Evolutionary conservation across 2,329 filamentous ascomycete genomes (phyloP).

Genomic region (Aureobasidium subglaciale): DNA sequence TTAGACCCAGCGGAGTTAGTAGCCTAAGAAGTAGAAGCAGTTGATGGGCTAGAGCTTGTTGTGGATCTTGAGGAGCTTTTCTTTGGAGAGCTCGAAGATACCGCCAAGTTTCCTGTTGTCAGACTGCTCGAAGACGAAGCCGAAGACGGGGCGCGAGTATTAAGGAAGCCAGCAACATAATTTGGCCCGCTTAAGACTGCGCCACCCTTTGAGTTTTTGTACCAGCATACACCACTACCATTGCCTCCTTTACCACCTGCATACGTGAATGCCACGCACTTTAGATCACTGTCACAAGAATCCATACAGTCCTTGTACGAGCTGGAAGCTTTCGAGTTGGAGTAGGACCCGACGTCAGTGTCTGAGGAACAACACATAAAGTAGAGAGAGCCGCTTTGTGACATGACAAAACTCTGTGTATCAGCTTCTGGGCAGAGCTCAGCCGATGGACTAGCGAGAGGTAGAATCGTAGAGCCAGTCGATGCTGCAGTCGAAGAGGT

Average conservation of each 20-base stretch:
- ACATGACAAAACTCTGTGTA: slow-evolving; percentile 12
- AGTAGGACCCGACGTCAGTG: slow-evolving; percentile 16
- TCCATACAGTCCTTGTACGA: slow-evolving; percentile 17
- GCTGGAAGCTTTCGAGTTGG: slow-evolving; percentile 9
- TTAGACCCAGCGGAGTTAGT: neutral
- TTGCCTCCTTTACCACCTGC: slow-evolving; percentile 10
- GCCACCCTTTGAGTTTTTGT: slow-evolving; percentile 17
- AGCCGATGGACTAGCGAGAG: slow-evolving; percentile 12
- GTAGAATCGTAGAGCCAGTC: slow-evolving; percentile 16
- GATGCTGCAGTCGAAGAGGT: slow-evolving; percentile 14
- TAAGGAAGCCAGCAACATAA: slow-evolving; percentile 17
- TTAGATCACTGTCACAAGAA: slow-evolving; percentile 14
- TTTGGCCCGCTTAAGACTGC: slow-evolving; percentile 11
- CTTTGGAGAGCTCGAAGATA: neutral
- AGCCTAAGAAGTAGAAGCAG: neutral
- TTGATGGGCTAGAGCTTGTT: slow-evolving; percentile 6
- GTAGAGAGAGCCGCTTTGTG: slow-evolving; percentile 8
- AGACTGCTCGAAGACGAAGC: neutral
- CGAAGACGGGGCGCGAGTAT: neutral
- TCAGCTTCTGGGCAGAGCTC: slow-evolving; percentile 12
- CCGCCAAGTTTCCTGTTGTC: neutral
- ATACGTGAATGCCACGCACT: slow-evolving; percentile 18
- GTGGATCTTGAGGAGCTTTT: slow-evolving; percentile 2
- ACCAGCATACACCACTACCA: slow-evolving; percentile 15
- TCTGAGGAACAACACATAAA: slow-evolving; percentile 17